phyloP scores from a whole-genome alignment of 768 basidiomycete genomes.

The Podaxis carcinomalis region DNA sequence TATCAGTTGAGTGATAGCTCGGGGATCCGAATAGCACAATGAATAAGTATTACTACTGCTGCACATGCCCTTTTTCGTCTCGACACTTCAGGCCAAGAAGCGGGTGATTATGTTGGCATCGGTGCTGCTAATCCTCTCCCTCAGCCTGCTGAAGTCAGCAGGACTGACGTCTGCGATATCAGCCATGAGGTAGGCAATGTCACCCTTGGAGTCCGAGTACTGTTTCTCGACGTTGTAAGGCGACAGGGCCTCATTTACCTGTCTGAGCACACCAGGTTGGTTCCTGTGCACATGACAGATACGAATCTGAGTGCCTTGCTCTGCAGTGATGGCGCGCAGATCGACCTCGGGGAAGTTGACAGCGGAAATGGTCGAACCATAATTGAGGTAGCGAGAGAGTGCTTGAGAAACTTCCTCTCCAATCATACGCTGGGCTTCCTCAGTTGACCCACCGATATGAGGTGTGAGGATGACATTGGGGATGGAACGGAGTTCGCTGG shows the following conservation, averaged over 20 bases:
- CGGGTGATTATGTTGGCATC: constrained; percentile 88
- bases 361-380: constrained; percentile 84
- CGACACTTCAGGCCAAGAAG: constrained; percentile 51
- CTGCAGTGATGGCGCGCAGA: constrained; percentile 84
- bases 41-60: constrained; percentile 18
- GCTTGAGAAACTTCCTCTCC: constrained; percentile 91
- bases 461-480: constrained; percentile 96
- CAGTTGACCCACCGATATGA: constrained; percentile 98
- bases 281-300: constrained; percentile 96
- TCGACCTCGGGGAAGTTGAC: constrained; percentile 99
- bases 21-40: constrained; percentile 18
- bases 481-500: constrained; percentile 64
- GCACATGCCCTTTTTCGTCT: constrained; percentile 27
- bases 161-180: constrained; percentile 91
- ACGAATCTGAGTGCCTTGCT: constrained; percentile 77
- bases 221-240: constrained; percentile 99
- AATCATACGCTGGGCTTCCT: constrained; percentile 97
- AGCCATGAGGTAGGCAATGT: constrained; percentile 92
- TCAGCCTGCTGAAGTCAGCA: constrained; percentile 72
- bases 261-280: constrained; percentile 89
- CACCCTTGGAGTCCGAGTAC: constrained; percentile 95
- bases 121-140: constrained; percentile 73
- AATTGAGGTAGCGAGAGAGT: constrained; percentile 85
- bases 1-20: constrained; percentile 33
- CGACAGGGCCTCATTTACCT: constrained; percentile 91